Evolutionary conservation across 1,284 basidiomycete species (phyloP).

Genomic region (Malassezia restricta): DNA sequence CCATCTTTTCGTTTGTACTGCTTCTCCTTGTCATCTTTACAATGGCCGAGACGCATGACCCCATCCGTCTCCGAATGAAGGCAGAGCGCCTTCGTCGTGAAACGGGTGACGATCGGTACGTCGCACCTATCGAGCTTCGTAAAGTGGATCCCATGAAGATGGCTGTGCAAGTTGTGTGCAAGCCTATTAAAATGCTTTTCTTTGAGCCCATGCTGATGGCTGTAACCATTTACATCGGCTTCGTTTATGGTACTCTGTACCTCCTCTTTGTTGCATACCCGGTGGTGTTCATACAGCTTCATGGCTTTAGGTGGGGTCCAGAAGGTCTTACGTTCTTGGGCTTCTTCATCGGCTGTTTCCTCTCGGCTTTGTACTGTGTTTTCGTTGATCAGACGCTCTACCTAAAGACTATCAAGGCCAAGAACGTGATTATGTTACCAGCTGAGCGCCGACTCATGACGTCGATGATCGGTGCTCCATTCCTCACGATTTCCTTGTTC

Average conservation of each 20-base stretch:
- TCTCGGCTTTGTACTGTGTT: slow-evolving; percentile 19
- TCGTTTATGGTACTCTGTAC: slow-evolving; percentile 53
- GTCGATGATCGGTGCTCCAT: slow-evolving; percentile 40
- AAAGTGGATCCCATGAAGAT: slow-evolving; percentile 46
- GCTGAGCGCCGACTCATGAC: slow-evolving; percentile 36
- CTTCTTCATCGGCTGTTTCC: slow-evolving; percentile 37
- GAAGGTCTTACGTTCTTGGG: slow-evolving; percentile 43
- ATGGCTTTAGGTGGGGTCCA: slow-evolving; percentile 36
- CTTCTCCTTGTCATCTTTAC: slow-evolving; percentile 55
- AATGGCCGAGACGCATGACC: slow-evolving; percentile 62
- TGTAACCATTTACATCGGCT: slow-evolving; percentile 63
- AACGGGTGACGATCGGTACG: slow-evolving; percentile 58
- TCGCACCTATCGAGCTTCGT: slow-evolving; percentile 32
- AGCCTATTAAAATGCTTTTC: slow-evolving; percentile 52
- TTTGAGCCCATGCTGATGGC: slow-evolving; percentile 67
- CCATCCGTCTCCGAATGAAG: slow-evolving; percentile 52
- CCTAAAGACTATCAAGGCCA: slow-evolving; percentile 22
- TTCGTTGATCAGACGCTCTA: slow-evolving; percentile 36
- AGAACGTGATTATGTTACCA: slow-evolving; percentile 21
- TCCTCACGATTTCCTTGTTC: slow-evolving; percentile 48
- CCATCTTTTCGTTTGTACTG: slow-evolving; percentile 55
- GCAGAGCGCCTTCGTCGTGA: slow-evolving; percentile 52
- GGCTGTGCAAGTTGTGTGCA: slow-evolving; percentile 54
- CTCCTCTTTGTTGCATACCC: slow-evolving; percentile 44
- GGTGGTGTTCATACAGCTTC: slow-evolving; percentile 37